These are phyloP conservation scores for Parietichytrium sp. DNA, from an alignment of 108 stramenopile species.

Conservation along the genomic window DNA sequence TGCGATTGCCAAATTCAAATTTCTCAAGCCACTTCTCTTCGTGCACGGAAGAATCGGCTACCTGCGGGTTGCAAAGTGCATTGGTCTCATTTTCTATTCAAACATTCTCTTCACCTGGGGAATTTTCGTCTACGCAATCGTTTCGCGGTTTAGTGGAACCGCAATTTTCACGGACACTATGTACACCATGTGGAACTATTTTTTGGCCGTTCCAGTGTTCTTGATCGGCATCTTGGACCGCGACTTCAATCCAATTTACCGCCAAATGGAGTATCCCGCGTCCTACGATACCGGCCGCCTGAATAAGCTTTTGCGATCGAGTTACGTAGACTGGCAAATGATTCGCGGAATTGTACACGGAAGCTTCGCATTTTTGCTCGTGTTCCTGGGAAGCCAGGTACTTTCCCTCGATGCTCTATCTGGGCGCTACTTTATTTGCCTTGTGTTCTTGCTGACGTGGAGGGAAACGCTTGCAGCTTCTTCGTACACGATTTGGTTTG, in stretches of 20 bases:
- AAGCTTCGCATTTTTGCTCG: background rate
- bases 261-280: slow-evolving; percentile 47
- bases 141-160: slow-evolving; percentile 56
- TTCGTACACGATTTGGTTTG: background rate
- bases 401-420: background rate
- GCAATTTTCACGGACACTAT: slow-evolving; percentile 51
- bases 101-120: slow-evolving; percentile 64
- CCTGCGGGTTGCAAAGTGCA: slow-evolving; percentile 53
- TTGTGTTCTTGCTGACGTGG: background rate
- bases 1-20: slow-evolving; percentile 63
- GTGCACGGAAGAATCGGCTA: slow-evolving; percentile 62
- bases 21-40: slow-evolving; percentile 50
- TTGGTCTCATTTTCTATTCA: slow-evolving; percentile 70
- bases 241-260: slow-evolving; percentile 50
- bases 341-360: slow-evolving; percentile 28
- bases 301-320: slow-evolving; percentile 23
- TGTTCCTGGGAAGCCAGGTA: background rate
- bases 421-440: background rate
- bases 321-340: background rate
- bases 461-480: background rate
- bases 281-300: slow-evolving; percentile 47
- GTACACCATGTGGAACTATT: slow-evolving; percentile 59
- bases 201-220: slow-evolving; percentile 60
- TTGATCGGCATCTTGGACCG: slow-evolving; percentile 63
- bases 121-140: slow-evolving; percentile 52